phyloP scores from a whole-genome alignment of 176 grass and related monocot genomes.

The Chrysopogon serrulatus region DNA sequence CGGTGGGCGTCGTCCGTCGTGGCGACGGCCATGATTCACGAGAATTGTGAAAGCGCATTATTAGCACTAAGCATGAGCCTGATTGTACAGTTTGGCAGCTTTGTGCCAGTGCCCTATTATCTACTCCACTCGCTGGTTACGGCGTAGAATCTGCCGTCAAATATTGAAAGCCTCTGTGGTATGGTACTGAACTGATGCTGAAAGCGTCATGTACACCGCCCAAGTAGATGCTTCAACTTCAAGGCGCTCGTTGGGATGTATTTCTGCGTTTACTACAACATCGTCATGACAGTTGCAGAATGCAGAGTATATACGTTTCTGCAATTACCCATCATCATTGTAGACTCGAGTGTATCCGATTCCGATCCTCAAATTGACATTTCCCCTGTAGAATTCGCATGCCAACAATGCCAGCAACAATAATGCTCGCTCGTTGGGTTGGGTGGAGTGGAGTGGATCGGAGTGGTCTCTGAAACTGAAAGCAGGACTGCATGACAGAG shows the following conservation, averaged over 20 bases:
- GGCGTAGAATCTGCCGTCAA: not conserved
- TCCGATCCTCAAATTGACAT: not conserved
- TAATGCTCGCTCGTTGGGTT: constrained; percentile 27
- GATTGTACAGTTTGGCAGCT: constrained; percentile 10
- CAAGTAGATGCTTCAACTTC: constrained; percentile 15
- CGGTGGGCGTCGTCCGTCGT: not conserved
- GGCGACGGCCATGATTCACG: constrained; percentile 41
- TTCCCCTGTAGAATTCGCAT: constrained; percentile 21
- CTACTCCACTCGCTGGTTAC: constrained; percentile 2
- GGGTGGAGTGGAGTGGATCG: constrained; percentile 36
- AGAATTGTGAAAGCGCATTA: constrained; percentile 41
- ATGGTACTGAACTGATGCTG: not conserved
- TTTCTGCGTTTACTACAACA: not conserved
- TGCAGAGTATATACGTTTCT: not conserved
- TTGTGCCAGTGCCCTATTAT: not conserved
- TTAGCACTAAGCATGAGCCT: constrained; percentile 15
- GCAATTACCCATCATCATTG: not conserved
- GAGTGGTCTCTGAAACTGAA: constrained; percentile 34
- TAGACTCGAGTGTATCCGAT: not conserved
- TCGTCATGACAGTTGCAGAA: not conserved
- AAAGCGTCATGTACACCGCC: constrained; percentile 21
- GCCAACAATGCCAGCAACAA: not conserved
- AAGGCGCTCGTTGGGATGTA: not conserved
- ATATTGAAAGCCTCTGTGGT: constrained; percentile 6
- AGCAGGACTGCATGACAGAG: constrained; percentile 26